Percentiles rank a stretch among this genome's conserved stretches.
These are phyloP conservation scores for Melocanna baccifera DNA, from an alignment of 176 grass and related monocot species.

Conservation along the genomic window DNA sequence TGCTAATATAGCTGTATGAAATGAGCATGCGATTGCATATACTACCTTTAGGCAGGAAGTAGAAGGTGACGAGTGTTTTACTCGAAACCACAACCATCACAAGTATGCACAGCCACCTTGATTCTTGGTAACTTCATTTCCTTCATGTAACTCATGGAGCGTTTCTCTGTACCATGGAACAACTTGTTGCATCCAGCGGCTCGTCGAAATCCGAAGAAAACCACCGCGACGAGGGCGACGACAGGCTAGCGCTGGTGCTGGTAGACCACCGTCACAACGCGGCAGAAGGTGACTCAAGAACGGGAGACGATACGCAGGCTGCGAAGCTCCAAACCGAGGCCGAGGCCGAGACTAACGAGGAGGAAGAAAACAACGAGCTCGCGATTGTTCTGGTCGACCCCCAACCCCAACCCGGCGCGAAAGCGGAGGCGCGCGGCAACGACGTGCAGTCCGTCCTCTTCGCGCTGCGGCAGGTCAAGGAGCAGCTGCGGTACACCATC, in stretches of 20 bases:
- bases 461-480: conserved; percentile 80
- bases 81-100: not conserved
- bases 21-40: not conserved
- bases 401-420: not conserved
- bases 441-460: conserved; percentile 83
- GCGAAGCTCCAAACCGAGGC: not conserved
- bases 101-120: not conserved
- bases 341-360: not conserved
- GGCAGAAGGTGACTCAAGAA: not conserved
- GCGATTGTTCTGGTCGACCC: conserved; percentile 50
- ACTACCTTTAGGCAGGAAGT: not conserved
- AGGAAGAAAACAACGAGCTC: conserved; percentile 16
- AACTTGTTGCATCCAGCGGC: not conserved
- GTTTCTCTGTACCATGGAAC: conserved; percentile 1
- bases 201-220: conserved; percentile 17
- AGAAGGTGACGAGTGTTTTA: not conserved
- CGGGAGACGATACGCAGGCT: not conserved
- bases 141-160: not conserved
- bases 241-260: conserved; percentile 39
- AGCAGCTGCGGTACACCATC: conserved; percentile 72
- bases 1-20: not conserved
- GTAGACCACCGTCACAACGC: not conserved
- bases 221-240: conserved; percentile 3
- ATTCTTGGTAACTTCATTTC: not conserved
- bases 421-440: not conserved